A percentile compares a stretch with the other conserved stretches of the same genome.
These are phyloP conservation scores for Hydrangea macrophylla DNA, from an alignment of 148 eudicot genomes.

Conservation along the genomic window DNA sequence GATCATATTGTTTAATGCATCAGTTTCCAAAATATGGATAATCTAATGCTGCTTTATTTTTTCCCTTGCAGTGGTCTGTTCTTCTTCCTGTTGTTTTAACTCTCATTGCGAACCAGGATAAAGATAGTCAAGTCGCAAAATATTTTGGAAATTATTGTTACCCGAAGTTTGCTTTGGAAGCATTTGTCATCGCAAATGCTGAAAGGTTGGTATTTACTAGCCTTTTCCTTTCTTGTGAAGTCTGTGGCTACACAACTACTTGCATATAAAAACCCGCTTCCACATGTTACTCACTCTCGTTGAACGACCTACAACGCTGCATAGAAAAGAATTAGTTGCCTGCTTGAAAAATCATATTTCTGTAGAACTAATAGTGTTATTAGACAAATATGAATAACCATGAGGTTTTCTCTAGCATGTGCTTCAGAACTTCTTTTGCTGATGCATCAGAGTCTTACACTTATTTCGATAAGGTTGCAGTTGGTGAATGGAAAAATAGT, in stretches of 20 bases:
- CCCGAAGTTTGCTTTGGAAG: slow-evolving; percentile 91
- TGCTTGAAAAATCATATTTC: background rate
- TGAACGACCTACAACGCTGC: background rate
- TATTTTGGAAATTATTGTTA: slow-evolving; percentile 44
- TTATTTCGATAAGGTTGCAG: background rate
- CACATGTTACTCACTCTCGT: background rate
- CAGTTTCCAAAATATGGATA: background rate
- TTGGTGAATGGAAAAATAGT: background rate
- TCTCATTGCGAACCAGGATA: slow-evolving; percentile 80
- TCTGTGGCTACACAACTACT: background rate
- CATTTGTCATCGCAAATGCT: slow-evolving; percentile 87
- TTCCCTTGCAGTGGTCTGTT: slow-evolving; percentile 72
- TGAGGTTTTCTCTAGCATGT: background rate
- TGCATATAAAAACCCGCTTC: background rate
- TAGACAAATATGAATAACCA: background rate
- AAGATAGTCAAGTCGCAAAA: slow-evolving; percentile 42
- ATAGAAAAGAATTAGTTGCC: background rate
- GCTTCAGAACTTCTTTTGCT: background rate
- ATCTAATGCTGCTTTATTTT: background rate
- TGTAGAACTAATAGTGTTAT: background rate
- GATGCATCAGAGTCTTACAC: background rate
- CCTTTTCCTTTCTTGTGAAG: slow-evolving; percentile 1
- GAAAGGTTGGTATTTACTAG: slow-evolving; percentile 44
- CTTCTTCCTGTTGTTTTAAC: slow-evolving; percentile 89
- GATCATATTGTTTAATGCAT: slow-evolving; percentile 3